phyloP scores from a whole-genome alignment of 1,284 basidiomycete genomes.

The Malassezia japonica region DNA sequence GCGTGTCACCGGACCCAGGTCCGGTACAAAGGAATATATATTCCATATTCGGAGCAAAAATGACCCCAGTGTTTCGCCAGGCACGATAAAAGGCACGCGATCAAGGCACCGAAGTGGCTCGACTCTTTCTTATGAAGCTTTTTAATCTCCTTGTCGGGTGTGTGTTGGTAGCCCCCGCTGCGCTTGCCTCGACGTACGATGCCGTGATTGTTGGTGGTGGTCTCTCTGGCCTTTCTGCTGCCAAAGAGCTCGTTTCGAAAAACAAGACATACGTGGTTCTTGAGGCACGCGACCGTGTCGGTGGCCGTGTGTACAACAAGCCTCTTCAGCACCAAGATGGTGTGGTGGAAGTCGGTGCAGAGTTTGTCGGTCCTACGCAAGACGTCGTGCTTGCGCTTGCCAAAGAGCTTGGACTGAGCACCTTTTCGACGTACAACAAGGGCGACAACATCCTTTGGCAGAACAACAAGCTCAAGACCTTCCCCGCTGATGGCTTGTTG shows the following conservation, averaged over 20 bases:
- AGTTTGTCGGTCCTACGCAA: slow-evolving; percentile 51
- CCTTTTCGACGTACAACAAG: slow-evolving; percentile 3
- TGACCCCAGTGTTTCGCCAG: no score
- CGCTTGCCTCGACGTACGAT: slow-evolving; percentile 30
- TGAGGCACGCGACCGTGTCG: slow-evolving; percentile 52
- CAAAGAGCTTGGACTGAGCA: slow-evolving; percentile 45
- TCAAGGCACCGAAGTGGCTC: no score
- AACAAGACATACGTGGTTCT: slow-evolving; percentile 51
- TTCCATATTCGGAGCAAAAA: no score
- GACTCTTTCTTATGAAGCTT: no score
- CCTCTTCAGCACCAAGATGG: not conserved
- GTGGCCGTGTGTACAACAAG: slow-evolving; percentile 47
- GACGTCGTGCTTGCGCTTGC: slow-evolving; percentile 50
- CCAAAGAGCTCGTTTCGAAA: slow-evolving; percentile 48
- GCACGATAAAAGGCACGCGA: no score
- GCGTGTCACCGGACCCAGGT: no score
- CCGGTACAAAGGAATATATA: no score
- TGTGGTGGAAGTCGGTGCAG: slow-evolving; percentile 50
- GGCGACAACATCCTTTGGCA: not conserved
- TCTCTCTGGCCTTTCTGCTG: slow-evolving; percentile 52
- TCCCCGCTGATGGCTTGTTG: not conserved
- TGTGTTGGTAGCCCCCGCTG: no score
- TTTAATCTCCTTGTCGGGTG: no score
- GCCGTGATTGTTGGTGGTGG: slow-evolving; percentile 53
- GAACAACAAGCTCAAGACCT: not conserved